Conservation (phyloP, 2,329 filamentous ascomycete species). For the Aaosphaeria arxii region DNA sequence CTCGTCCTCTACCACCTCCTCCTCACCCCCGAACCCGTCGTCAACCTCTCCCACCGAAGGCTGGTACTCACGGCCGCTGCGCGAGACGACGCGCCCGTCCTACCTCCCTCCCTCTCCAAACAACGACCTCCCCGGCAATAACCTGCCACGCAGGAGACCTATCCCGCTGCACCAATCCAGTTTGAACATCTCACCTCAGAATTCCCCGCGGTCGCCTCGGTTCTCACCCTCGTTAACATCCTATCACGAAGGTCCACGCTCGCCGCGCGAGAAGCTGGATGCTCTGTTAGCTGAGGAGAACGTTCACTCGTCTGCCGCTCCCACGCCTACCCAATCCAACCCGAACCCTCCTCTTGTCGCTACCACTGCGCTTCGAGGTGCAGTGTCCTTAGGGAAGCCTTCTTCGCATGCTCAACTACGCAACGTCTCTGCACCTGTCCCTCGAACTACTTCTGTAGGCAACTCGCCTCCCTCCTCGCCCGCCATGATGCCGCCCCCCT, state of each 20-base stretch:
- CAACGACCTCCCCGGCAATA: background rate
- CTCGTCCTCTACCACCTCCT: slow-evolving; percentile 1
- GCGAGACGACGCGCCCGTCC: slow-evolving; percentile 25
- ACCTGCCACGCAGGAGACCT: slow-evolving; percentile 14
- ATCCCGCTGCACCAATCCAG: slow-evolving; percentile 18
- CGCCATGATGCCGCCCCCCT: slow-evolving; percentile 33
- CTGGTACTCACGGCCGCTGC: slow-evolving; percentile 23
- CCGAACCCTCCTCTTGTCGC: slow-evolving; percentile 7
- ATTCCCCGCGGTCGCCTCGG: slow-evolving; percentile 8
- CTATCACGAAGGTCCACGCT: slow-evolving; percentile 32
- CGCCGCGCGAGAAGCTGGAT: slow-evolving; percentile 38
- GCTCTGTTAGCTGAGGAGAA: slow-evolving; percentile 34
- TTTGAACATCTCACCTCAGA: slow-evolving; percentile 7
- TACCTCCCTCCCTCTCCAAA: slow-evolving; percentile 9
- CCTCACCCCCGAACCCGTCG: slow-evolving; percentile 5
- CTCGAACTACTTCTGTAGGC: slow-evolving; percentile 18
- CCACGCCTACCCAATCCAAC: slow-evolving; percentile 11
- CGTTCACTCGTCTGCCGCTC: slow-evolving; percentile 6
- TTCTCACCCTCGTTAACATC: slow-evolving; percentile 10
- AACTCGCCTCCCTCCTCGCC: slow-evolving; percentile 34
- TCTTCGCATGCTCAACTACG: slow-evolving; percentile 33
- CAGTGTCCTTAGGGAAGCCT: slow-evolving; percentile 15
- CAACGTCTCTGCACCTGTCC: slow-evolving; percentile 33
- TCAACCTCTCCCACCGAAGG: slow-evolving; percentile 6
- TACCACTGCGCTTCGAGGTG: slow-evolving; percentile 9